Base-by-base conservation (phyloP, 495 filamentous ascomycete genomes). In the Zalerion maritima region DNA sequence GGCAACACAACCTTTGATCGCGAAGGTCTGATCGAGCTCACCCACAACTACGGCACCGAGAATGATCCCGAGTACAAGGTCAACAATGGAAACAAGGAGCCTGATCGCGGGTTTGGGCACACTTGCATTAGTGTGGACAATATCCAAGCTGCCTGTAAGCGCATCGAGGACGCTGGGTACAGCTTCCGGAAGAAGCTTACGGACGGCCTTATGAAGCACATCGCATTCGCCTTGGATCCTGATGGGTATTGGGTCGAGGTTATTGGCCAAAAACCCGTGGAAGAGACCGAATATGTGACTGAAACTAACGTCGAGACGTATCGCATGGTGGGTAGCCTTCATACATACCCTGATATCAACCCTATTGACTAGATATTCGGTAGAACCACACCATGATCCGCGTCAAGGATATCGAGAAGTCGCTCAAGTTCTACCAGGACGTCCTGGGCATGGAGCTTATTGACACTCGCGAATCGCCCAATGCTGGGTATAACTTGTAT, bases 21-120 rank as follows among this genome's bases (percentile, higher is more conserved):
- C 30, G 75, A 94, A 43, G 87, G 81, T 18, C 60, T 94, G 13
- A 69, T 97, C 40, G 89, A 97, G 49, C 73, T 97, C 35, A 93
- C 83, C 32, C 89, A 97, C 67, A 94, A 94, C 65, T 81, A 94
- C 54, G 89, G 89, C 45, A 94, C 85, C 10, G 89, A 96, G 56
- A 65, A 65, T 34, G 81, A 96, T 50, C 70, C 78, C 12, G 61
- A 73, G 47, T 96, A 80, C 65, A 78, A 72, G 46, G 58, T 87
- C 37, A 73, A 69, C 41, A 94, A 86, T 49, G 89, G 89, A 32
- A 97, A 97, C 60, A 72, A 64, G 12, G 83, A 94, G 33, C 87
- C 84, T 0, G 55, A 75, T 53, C 72, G 73, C 34, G 84, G 89
- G 6, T 97, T 94, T 50, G 87, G 89, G 12, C 89, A 97, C 54